Conservation (phyloP, 495 filamentous ascomycete genomes). For the Glonium stellatum region DNA sequence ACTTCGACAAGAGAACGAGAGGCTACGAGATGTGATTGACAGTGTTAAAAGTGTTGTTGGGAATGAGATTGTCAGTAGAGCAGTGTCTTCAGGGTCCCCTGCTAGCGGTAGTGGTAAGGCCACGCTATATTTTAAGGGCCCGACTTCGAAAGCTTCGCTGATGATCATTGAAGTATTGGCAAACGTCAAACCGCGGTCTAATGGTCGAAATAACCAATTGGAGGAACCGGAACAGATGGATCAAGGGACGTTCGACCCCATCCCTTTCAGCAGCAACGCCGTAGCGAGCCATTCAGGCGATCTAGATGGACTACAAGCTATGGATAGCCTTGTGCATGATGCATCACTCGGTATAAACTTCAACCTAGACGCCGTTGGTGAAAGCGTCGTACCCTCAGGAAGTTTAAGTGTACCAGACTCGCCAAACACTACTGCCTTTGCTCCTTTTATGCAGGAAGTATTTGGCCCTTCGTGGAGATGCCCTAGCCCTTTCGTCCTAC, state of each 20-base stretch:
- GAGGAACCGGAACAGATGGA: background rate
- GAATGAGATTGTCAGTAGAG: constrained; percentile 1
- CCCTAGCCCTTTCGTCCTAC: constrained; percentile 20
- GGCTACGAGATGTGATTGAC: constrained; percentile 24
- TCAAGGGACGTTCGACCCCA: background rate
- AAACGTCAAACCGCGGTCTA: background rate
- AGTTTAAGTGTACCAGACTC: constrained; percentile 13
- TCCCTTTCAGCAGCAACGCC: background rate
- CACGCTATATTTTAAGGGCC: background rate
- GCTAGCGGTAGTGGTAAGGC: background rate
- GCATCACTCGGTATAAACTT: constrained; percentile 1
- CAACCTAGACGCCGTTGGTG: constrained; percentile 10
- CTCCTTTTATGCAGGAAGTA: constrained; percentile 18
- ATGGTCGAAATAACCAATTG: background rate
- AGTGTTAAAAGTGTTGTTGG: constrained; percentile 23
- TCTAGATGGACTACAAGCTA: constrained; percentile 19
- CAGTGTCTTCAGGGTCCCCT: background rate
- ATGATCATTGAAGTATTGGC: background rate
- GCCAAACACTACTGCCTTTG: constrained; percentile 17
- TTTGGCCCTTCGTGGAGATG: constrained; percentile 18
- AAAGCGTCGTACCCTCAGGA: background rate
- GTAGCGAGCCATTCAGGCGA: constrained; percentile 2
- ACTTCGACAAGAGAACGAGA: constrained; percentile 19
- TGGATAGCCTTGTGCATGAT: constrained; percentile 8
- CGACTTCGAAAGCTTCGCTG: background rate